Evolutionary conservation across 2,329 filamentous ascomycete species (phyloP).

Genomic region (Penicillium rolfsii): DNA sequence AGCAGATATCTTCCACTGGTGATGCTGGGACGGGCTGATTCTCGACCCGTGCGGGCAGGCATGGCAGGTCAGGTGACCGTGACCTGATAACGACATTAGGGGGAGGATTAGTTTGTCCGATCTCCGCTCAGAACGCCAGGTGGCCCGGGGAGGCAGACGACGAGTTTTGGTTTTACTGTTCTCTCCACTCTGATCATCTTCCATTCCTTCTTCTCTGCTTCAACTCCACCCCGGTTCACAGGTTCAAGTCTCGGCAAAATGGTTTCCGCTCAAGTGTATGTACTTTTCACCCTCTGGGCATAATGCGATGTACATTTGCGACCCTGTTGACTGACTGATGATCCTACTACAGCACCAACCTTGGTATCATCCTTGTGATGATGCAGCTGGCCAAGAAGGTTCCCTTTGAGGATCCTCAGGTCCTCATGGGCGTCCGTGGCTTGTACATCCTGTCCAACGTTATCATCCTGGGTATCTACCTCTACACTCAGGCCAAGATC

Average conservation of each 20-base stretch:
- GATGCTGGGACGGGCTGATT: constrained; percentile 2
- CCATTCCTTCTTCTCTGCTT: constrained; percentile 12
- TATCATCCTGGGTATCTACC: constrained; percentile 80
- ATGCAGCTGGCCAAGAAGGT: constrained; percentile 98
- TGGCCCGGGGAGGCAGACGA: constrained; percentile 20
- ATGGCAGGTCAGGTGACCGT: constrained; percentile 8
- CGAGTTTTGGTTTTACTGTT: constrained; percentile 14
- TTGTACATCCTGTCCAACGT: constrained; percentile 73
- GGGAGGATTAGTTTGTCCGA: constrained; percentile 17
- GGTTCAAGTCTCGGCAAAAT: constrained; percentile 52
- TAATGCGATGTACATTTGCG: constrained; percentile 1
- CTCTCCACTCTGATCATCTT: constrained; percentile 3
- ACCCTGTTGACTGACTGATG: not conserved
- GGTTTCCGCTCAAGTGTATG: constrained; percentile 70
- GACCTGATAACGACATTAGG: not conserved
- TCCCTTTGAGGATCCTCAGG: constrained; percentile 85
- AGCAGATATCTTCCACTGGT: not conserved
- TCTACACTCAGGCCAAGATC: constrained; percentile 82
- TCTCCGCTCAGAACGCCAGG: constrained; percentile 23
- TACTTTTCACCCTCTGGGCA: constrained; percentile 3
- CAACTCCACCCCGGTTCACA: constrained; percentile 20
- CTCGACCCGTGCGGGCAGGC: not conserved
- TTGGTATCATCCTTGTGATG: constrained; percentile 93
- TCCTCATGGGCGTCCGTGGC: constrained; percentile 65
- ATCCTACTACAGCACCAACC: constrained; percentile 70